A percentile compares a stretch with the other conserved stretches of the same genome.
Conservation (phyloP, 1,139 yeast species). For the Pneumocystis carinii region DNA sequence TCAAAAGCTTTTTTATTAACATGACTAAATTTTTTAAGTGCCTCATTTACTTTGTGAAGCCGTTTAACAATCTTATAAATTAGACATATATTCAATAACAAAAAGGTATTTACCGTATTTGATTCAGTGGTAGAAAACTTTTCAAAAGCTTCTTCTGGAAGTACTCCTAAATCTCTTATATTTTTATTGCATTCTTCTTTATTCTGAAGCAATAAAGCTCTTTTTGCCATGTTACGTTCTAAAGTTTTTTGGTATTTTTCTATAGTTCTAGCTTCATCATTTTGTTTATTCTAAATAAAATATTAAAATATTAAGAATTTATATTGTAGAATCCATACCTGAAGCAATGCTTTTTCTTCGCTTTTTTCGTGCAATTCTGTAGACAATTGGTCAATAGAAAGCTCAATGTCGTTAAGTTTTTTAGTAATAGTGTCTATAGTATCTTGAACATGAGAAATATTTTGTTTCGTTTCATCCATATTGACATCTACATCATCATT, state of each 20-base stretch:
- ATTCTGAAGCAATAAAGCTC: conserved; percentile 44
- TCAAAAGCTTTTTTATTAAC: conserved; percentile 85
- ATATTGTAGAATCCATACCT: neutral
- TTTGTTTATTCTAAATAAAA: conserved; percentile 40
- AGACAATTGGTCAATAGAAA: conserved; percentile 13
- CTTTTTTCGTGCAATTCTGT: conserved; percentile 11
- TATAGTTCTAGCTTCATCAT: conserved; percentile 37
- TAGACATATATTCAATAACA: neutral
- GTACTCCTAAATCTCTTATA: conserved; percentile 68
- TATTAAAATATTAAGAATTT: conserved; percentile 12
- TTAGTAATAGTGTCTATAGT: conserved; percentile 24
- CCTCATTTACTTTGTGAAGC: conserved; percentile 43
- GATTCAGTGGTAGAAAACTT: conserved; percentile 33
- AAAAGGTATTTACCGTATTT: conserved; percentile 24
- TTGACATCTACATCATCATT: conserved; percentile 13
- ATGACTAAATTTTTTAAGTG: conserved; percentile 51
- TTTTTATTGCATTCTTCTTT: conserved; percentile 59
- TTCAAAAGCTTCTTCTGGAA: conserved; percentile 72
- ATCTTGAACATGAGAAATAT: conserved; percentile 22
- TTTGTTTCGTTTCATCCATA: conserved; percentile 19
- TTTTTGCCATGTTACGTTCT: conserved; percentile 52
- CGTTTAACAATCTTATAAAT: conserved; percentile 30
- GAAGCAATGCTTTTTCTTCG: neutral
- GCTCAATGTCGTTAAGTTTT: conserved; percentile 19
- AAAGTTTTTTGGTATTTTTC: conserved; percentile 51